Conservation (phyloP, 2,329 filamentous ascomycete genomes). For the Ophiostoma angusticollis region DNA sequence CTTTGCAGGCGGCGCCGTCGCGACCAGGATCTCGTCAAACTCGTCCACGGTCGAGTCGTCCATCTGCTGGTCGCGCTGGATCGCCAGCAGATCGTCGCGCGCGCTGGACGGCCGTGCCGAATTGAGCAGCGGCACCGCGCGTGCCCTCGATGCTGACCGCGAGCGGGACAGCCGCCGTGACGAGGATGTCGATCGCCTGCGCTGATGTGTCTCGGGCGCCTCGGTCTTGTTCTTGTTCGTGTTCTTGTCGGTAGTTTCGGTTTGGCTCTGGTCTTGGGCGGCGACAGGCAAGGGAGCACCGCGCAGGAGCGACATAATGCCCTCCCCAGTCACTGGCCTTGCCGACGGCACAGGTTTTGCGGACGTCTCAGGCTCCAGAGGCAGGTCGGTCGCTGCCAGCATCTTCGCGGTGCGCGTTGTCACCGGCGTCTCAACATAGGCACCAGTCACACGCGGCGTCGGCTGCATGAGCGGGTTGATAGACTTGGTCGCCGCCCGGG, state of each 20-base stretch:
- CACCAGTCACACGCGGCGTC: slow-evolving; percentile 41
- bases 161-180: slow-evolving; percentile 19
- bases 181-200: slow-evolving; percentile 13
- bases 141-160: slow-evolving; percentile 30
- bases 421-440: slow-evolving; percentile 44
- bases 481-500: slow-evolving; percentile 25
- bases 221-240: not conserved
- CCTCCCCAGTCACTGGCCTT: not conserved
- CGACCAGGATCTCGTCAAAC: slow-evolving; percentile 34
- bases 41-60: slow-evolving; percentile 50
- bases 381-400: slow-evolving; percentile 6
- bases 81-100: slow-evolving; percentile 41
- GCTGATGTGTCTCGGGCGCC: slow-evolving; percentile 6
- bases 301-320: not conserved
- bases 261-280: too few relatives aligned
- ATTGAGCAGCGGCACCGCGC: slow-evolving; percentile 38
- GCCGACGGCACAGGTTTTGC: too few relatives aligned
- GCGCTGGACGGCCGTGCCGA: slow-evolving; percentile 41
- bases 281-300: not conserved
- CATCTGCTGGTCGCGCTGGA: slow-evolving; percentile 39
- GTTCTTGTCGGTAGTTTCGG: too few relatives aligned
- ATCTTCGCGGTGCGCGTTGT: slow-evolving; percentile 28
- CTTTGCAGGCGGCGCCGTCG: not conserved
- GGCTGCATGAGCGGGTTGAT: slow-evolving; percentile 33
- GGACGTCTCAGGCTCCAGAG: not conserved